phyloP scores from a whole-genome alignment of 352 stramenopile genomes.

The Lagenidium sp. region DNA sequence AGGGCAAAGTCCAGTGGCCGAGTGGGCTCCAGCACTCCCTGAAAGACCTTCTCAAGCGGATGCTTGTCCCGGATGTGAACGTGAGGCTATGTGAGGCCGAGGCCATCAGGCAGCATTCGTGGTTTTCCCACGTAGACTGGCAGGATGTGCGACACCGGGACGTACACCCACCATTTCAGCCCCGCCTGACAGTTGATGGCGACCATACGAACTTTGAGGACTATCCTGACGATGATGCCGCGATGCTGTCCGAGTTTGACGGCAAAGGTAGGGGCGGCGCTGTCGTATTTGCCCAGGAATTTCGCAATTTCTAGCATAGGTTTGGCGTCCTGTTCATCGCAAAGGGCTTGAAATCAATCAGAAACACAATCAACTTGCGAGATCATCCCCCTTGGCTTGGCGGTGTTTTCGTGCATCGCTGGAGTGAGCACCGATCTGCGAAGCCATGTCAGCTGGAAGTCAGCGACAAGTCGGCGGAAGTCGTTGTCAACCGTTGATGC shows the following conservation, averaged over 20 bases:
- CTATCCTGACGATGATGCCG: conserved; percentile 24
- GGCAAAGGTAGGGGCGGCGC: background rate
- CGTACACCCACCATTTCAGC: conserved; percentile 35
- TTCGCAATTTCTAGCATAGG: conserved; percentile 15
- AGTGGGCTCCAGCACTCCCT: conserved; percentile 28
- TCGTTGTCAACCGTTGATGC: too few species aligned
- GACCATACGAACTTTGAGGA: conserved; percentile 62
- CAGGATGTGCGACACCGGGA: conserved; percentile 30
- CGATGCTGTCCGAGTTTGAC: background rate
- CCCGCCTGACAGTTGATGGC: conserved; percentile 23
- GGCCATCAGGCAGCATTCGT: conserved; percentile 47
- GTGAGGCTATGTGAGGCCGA: conserved; percentile 38
- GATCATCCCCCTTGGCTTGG: too few species aligned
- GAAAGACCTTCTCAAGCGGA: conserved; percentile 51
- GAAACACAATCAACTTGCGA: too few species aligned
- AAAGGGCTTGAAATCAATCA: too few species aligned
- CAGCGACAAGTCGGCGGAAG: too few species aligned
- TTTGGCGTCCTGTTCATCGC: too few species aligned
- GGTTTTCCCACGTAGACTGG: conserved; percentile 66
- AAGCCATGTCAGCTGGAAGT: too few species aligned
- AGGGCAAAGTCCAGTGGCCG: conserved; percentile 45
- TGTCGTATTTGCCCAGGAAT: conserved; percentile 5
- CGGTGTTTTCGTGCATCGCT: too few species aligned
- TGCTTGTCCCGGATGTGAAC: conserved; percentile 47
- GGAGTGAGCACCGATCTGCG: too few species aligned